Percentiles rank a stretch among this genome's conserved stretches.
Evolutionary conservation across 2,329 filamentous ascomycete genomes (phyloP).

Genomic region (Phymatotrichopsis omnivora): DNA sequence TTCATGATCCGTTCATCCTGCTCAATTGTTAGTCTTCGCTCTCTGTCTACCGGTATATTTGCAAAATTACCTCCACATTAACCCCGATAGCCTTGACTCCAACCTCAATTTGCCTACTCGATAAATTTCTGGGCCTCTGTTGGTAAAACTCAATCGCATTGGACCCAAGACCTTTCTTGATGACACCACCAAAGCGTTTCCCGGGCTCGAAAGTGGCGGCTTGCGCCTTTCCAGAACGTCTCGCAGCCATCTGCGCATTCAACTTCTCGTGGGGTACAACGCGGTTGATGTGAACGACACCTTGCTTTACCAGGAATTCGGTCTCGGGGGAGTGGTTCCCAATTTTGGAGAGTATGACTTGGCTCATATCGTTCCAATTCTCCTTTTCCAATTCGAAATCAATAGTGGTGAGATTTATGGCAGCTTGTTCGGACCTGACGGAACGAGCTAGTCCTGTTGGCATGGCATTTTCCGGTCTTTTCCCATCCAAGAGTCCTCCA

Average conservation of each 20-base stretch:
- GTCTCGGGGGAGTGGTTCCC: neutral
- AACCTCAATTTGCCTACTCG: no score
- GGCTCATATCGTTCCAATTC: conserved; percentile 9
- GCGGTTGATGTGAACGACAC: conserved; percentile 1
- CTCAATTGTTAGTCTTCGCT: no score
- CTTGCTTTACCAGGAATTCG: conserved; percentile 2
- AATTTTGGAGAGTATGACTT: neutral
- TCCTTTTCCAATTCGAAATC: conserved; percentile 28
- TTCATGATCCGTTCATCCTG: no score
- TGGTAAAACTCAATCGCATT: no score
- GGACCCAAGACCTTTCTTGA: no score
- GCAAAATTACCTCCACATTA: conserved; percentile 23
- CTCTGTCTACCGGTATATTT: no score
- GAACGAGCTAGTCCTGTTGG: conserved; percentile 26
- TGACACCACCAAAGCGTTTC: no score
- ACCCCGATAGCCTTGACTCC: conserved; percentile 38
- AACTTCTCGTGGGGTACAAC: neutral
- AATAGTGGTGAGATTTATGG: conserved; percentile 30
- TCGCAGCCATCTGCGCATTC: no score
- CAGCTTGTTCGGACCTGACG: conserved; percentile 30
- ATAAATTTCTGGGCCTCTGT: no score
- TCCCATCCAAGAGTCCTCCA: conserved; percentile 18
- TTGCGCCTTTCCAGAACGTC: no score
- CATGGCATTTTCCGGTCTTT: conserved; percentile 24
- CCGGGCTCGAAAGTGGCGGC: no score